Evolutionary conservation across 176 grass and related monocot genomes (phyloP), one percentile per base, ranked within the genome.

Genomic region (Avena atlantica): DNA sequence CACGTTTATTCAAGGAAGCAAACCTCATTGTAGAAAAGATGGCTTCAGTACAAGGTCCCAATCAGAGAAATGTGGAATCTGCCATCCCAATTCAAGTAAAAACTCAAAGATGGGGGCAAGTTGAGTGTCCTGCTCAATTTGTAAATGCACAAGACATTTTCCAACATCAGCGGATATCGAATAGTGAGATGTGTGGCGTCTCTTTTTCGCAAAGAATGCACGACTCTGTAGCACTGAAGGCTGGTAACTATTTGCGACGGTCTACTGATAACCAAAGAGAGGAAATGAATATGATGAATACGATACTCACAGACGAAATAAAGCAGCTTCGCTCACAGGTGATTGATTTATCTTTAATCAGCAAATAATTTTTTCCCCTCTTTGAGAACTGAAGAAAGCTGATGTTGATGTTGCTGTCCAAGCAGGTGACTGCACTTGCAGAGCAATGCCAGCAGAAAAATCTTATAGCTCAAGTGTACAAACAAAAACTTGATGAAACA

Each of bases 401-500:
- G 80, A 64, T 80, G 55, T 44, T 37, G 0, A 75, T 85, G 36
- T 44, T 81, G 70, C 61, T 81, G 23, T 81, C 85, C 70, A 72
- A 87, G 73, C 69, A 98, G 96, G 87, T 89, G 40, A 44, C 85
- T 70, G 45, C 79, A 80, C 93, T 96, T 34, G 57, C 86, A 20
- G 86, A 92, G 70, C 81, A 98, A 82, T 96, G 90, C 65, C 84
- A 92, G 71, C 83, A 82, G 76, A 98, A 87, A 91, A 71, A 68
- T 90, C 78, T 73, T 81, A 70, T 84, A 79, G 85, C 91, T 84
- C 85, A 96, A 83, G 79, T 92, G 29, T 91, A 92, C 84, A 94
- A 94, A 88, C 83, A 79, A 73, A 95, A 88, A 90, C 91, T 96
- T 23, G 93, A 98, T 84, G 93, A 98, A 75, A 91, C 92, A 66